A percentile compares a stretch with the other conserved stretches of the same genome.
phyloP scores from a whole-genome alignment of 2,329 filamentous ascomycete genomes.

The Trichoderma endophyticum region DNA sequence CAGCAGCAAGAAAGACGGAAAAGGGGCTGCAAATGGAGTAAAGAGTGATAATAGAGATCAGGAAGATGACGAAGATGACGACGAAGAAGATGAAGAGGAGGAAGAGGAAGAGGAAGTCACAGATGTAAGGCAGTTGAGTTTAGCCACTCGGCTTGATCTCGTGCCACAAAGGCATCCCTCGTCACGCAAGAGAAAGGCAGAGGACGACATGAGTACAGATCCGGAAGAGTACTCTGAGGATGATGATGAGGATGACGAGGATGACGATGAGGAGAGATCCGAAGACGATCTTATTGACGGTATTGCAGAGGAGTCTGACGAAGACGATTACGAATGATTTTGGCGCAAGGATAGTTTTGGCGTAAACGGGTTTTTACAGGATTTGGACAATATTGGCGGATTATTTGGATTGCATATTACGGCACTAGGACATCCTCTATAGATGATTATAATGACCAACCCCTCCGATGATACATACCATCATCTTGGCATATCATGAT shows the following conservation, averaged over 20 bases:
- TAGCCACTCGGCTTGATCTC: constrained; percentile 26
- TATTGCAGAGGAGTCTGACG: constrained; percentile 36
- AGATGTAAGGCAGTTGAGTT: constrained; percentile 21
- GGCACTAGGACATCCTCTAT: not conserved
- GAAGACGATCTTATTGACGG: constrained; percentile 29
- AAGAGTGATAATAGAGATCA: not conserved
- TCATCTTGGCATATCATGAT: not conserved
- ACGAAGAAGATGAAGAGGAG: constrained; percentile 6
- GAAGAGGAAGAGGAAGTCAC: constrained; percentile 21
- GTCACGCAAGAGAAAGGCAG: not conserved
- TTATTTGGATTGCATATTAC: not conserved
- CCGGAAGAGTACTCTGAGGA: constrained; percentile 10
- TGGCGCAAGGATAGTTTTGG: not conserved
- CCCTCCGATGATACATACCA: not conserved
- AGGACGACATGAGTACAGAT: not conserved
- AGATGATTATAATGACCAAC: not conserved
- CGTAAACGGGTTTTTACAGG: not conserved
- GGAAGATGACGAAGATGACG: not conserved
- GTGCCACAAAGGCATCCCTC: constrained; percentile 20
- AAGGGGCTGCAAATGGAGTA: constrained; percentile 5
- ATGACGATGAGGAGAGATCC: constrained; percentile 25
- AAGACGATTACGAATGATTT: constrained; percentile 20
- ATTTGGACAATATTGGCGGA: not conserved
- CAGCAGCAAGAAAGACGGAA: constrained; percentile 14
- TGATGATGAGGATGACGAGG: constrained; percentile 19